Percentiles rank a stretch among this genome's conserved stretches.
These are phyloP conservation scores for Diaporthe humulicola DNA, from an alignment of 2,329 filamentous ascomycete species.

Conservation along the genomic window DNA sequence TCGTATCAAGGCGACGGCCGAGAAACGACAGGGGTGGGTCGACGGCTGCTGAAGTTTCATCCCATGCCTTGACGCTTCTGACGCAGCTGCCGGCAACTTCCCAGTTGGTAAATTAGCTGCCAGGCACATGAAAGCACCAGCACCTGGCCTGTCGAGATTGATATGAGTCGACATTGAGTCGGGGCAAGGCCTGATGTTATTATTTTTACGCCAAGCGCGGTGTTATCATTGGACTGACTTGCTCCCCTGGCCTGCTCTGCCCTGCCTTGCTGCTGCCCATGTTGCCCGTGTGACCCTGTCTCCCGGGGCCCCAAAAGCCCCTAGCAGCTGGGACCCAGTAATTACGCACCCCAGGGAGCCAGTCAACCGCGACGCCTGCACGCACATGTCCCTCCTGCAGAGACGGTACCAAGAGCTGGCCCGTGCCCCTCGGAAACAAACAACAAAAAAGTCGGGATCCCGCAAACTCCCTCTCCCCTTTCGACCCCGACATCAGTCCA, in stretches of 20 bases:
- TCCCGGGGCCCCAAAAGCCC: neutral
- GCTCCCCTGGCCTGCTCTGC: neutral
- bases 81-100: slow-evolving; percentile 21
- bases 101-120: neutral
- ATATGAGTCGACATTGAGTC: slow-evolving; percentile 16
- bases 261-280: neutral
- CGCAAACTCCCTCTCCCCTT: slow-evolving; percentile 31
- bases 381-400: slow-evolving; percentile 21
- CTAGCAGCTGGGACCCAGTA: slow-evolving; percentile 5
- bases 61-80: slow-evolving; percentile 21
- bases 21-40: slow-evolving; percentile 24
- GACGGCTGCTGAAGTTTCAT: slow-evolving; percentile 6
- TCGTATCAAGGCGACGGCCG: neutral
- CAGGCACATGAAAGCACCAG: neutral
- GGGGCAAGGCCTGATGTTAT: neutral
- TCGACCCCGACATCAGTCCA: slow-evolving; percentile 30
- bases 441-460: slow-evolving; percentile 34
- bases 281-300: slow-evolving; percentile 19
- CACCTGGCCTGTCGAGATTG: slow-evolving; percentile 1
- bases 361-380: slow-evolving; percentile 18
- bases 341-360: slow-evolving; percentile 11
- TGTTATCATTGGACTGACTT: slow-evolving; percentile 8
- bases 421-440: slow-evolving; percentile 34
- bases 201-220: slow-evolving; percentile 26
- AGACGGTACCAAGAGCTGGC: slow-evolving; percentile 12